A percentile compares a stretch with the other conserved stretches of the same genome.
Evolutionary conservation across 2,329 filamentous ascomycete species (phyloP).

Genomic region (Colletotrichum nymphaeae): DNA sequence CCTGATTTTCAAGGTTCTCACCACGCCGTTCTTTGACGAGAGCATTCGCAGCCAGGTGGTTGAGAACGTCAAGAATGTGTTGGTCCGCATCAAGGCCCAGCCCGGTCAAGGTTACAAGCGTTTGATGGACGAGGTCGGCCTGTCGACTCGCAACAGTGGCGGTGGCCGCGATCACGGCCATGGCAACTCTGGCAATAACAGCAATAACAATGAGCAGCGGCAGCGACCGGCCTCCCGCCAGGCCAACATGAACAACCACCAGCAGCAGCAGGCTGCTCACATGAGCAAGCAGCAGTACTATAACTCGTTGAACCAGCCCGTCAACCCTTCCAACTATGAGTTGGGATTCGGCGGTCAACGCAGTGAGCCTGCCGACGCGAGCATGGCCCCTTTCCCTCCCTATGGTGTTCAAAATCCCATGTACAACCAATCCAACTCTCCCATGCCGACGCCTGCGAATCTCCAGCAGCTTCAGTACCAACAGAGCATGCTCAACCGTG

Average conservation of each 20-base stretch:
- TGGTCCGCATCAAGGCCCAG: slow-evolving; percentile 91
- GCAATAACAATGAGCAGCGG: slow-evolving; percentile 59
- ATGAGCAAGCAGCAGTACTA: slow-evolving; percentile 58
- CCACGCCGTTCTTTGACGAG: slow-evolving; percentile 97
- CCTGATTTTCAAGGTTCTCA: slow-evolving; percentile 97
- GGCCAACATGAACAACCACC: slow-evolving; percentile 56
- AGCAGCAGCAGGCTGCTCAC: slow-evolving; percentile 53
- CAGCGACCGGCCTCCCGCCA: slow-evolving; percentile 69
- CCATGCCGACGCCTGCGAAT: slow-evolving; percentile 59
- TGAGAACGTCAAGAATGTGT: slow-evolving; percentile 90
- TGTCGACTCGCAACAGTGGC: slow-evolving; percentile 73
- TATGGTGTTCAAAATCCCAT: slow-evolving; percentile 64
- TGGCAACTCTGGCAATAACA: slow-evolving; percentile 22
- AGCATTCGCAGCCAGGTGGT: slow-evolving; percentile 87
- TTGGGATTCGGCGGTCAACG: slow-evolving; percentile 62
- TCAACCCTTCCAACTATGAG: slow-evolving; percentile 59
- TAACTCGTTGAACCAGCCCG: slow-evolving; percentile 58
- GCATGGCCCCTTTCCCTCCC: slow-evolving; percentile 60
- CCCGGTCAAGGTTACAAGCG: slow-evolving; percentile 97
- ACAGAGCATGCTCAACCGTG: slow-evolving; percentile 67
- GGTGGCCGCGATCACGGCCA: slow-evolving; percentile 57
- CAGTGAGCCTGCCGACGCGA: slow-evolving; percentile 63
- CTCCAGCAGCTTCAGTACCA: slow-evolving; percentile 70
- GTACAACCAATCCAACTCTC: slow-evolving; percentile 59
- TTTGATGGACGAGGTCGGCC: slow-evolving; percentile 96